These are phyloP conservation scores for Xylariaceae sp. DNA, from an alignment of 2,329 filamentous ascomycete species.

Conservation along the genomic window DNA sequence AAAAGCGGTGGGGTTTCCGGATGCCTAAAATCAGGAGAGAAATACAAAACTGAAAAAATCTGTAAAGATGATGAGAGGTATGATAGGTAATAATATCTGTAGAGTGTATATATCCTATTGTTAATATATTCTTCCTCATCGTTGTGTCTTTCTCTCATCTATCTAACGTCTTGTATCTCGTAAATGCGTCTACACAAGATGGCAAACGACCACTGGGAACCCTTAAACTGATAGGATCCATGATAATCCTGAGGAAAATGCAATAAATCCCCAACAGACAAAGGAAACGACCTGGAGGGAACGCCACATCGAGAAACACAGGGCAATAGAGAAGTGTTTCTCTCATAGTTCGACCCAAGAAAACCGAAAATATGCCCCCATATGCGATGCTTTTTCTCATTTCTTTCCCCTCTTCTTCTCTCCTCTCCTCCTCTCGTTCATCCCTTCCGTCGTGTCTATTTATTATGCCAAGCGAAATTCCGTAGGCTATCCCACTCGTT, in stretches of 20 bases:
- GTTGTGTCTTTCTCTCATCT: slow-evolving; percentile 8
- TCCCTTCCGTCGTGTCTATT: slow-evolving; percentile 42
- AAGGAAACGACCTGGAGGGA: background rate
- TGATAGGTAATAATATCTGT: too few relatives aligned
- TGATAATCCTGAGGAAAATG: background rate
- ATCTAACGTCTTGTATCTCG: slow-evolving; percentile 4
- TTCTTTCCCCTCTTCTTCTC: background rate
- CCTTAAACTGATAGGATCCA: background rate
- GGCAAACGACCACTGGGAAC: background rate
- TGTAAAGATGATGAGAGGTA: too few relatives aligned
- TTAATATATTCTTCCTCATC: background rate
- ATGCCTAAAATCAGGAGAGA: background rate
- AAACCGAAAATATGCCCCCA: background rate
- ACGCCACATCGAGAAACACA: too few relatives aligned
- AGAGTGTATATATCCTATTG: slow-evolving; percentile 7
- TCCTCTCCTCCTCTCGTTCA: background rate
- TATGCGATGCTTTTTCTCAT: background rate
- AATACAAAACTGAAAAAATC: background rate
- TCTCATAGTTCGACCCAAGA: too few relatives aligned
- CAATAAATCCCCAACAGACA: background rate
- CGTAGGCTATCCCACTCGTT: slow-evolving; percentile 84
- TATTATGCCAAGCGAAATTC: slow-evolving; percentile 84
- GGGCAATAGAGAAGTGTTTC: too few relatives aligned
- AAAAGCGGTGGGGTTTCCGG: background rate
- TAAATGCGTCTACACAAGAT: slow-evolving; percentile 10